A percentile compares a stretch with the other conserved stretches of the same genome.
Evolutionary conservation across 768 basidiomycete species (phyloP).

Genomic region (Panus rudis): DNA sequence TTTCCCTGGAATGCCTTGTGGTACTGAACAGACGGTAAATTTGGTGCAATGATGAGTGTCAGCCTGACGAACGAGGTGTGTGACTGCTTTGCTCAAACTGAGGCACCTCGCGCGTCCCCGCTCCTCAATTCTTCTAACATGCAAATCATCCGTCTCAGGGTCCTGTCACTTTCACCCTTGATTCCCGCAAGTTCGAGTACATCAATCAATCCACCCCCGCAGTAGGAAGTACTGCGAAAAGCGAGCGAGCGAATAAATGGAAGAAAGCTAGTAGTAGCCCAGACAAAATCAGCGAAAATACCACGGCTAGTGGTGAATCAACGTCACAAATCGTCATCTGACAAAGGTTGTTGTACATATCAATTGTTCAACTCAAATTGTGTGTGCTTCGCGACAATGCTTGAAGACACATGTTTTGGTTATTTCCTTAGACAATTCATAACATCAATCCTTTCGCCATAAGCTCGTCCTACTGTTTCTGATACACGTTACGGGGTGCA

Average conservation of each 20-base stretch:
- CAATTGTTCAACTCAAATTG: too few relatives aligned
- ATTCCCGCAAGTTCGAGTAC: conserved; percentile 75
- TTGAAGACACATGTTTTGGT: too few relatives aligned
- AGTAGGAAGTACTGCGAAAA: conserved; percentile 2
- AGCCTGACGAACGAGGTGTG: conserved; percentile 79
- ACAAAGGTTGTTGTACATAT: too few relatives aligned
- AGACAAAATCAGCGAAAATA: too few relatives aligned
- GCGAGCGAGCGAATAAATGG: not conserved
- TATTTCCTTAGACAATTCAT: too few relatives aligned
- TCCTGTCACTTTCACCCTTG: conserved; percentile 79
- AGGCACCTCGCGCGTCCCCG: conserved; percentile 1
- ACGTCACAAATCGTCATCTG: not conserved
- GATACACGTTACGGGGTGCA: too few relatives aligned
- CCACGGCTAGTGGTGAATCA: not conserved
- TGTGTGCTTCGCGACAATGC: too few relatives aligned
- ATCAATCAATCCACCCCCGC: conserved; percentile 21
- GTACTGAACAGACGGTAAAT: conserved; percentile 65
- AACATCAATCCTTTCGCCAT: too few relatives aligned
- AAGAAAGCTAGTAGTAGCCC: too few relatives aligned
- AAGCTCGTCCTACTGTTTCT: too few relatives aligned
- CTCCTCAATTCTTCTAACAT: conserved; percentile 3
- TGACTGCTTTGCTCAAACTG: conserved; percentile 4
- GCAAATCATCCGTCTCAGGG: conserved; percentile 40
- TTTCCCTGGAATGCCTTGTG: conserved; percentile 4
- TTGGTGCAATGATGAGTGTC: conserved; percentile 97